Base-by-base conservation (phyloP, 2,329 filamentous ascomycete species). In the Hypoxylon sp. region DNA sequence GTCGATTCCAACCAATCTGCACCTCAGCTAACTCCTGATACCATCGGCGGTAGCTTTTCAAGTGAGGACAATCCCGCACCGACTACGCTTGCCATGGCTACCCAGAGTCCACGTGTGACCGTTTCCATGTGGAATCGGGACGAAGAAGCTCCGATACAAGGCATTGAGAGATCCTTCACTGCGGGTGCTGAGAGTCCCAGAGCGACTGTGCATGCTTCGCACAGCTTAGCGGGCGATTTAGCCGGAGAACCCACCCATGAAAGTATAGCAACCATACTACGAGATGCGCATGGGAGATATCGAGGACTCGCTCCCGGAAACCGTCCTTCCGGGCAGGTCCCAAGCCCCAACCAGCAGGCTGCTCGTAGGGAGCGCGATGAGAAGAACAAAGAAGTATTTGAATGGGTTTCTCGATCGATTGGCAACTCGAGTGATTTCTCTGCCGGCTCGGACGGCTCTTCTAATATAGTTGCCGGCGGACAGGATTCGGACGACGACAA, bases 51-150 rank as follows among this genome's bases (percentile, higher is more conserved):
- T 68, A 81, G 81, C 50, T 79, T 78, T 56, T 84, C 85, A 3
- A 85, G 83, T 63, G 84, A 86, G 71, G 85, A 85, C 72, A 80
- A 79, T 43, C 71, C 81, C 34, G 80, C 76, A 3, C 78, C 80
- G 2, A 75, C 76, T 46, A 71, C 78, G 7, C 71, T 78, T 52
- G 71, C 77, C 56, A 85, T 85, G 81, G 75, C 79, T 30, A 74
- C 77, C 19, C 82, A 81, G 63, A 88, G 86, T 71, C 86, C 86
- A 5, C 81, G 81, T 27, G 84, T 88, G 19, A 87, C 82, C 5
- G 84, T 88, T 50, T 88, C 86, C 1, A 78, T 85, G 67, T 88
- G 84, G 83, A 84, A 82, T 47, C 81, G 79, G 65, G 84, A 80
- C 53, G 72, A 74, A 59, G 65, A 73, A 46, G 63, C 72, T 21